Conservation (phyloP, 495 filamentous ascomycete species). For the Neurospora africana region DNA sequence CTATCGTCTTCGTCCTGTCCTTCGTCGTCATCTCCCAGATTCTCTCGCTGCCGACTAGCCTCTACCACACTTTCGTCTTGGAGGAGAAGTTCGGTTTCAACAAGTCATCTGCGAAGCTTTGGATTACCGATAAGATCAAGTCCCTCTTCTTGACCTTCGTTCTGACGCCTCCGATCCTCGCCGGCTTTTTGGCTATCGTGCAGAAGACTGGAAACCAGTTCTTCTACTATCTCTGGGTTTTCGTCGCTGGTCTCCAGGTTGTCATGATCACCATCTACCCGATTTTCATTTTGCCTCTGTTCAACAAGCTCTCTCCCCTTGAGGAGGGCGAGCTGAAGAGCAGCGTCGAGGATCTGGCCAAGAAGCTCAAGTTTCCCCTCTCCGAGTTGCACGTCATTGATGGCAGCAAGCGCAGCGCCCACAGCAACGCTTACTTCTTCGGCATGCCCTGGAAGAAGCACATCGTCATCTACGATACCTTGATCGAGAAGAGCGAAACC, state of each 20-base stretch:
- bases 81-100: slow-evolving; percentile 99
- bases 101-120: slow-evolving; percentile 85
- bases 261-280: slow-evolving; percentile 95
- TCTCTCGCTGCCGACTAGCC: slow-evolving; percentile 66
- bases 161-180: slow-evolving; percentile 75
- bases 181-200: slow-evolving; percentile 81
- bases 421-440: slow-evolving; percentile 98
- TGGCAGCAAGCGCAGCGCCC: slow-evolving; percentile 90
- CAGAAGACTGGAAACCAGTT: slow-evolving; percentile 84
- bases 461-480: slow-evolving; percentile 96
- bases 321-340: slow-evolving; percentile 79
- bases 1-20: slow-evolving; percentile 79
- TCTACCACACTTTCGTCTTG: slow-evolving; percentile 90
- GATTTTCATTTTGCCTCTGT: slow-evolving; percentile 83
- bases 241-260: slow-evolving; percentile 75
- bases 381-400: slow-evolving; percentile 90
- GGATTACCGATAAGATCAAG: slow-evolving; percentile 88
- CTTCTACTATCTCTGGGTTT: slow-evolving; percentile 96
- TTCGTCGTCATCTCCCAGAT: slow-evolving; percentile 73
- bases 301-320: slow-evolving; percentile 96
- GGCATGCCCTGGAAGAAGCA: slow-evolving; percentile 99
- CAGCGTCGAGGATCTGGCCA: slow-evolving; percentile 73
- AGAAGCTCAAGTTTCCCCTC: slow-evolving; percentile 80
- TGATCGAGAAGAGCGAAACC: slow-evolving; percentile 86
- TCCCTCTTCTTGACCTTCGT: slow-evolving; percentile 69